phyloP scores from a whole-genome alignment of 202 grass and related monocot species.

The Tripidium arundinaceum region DNA sequence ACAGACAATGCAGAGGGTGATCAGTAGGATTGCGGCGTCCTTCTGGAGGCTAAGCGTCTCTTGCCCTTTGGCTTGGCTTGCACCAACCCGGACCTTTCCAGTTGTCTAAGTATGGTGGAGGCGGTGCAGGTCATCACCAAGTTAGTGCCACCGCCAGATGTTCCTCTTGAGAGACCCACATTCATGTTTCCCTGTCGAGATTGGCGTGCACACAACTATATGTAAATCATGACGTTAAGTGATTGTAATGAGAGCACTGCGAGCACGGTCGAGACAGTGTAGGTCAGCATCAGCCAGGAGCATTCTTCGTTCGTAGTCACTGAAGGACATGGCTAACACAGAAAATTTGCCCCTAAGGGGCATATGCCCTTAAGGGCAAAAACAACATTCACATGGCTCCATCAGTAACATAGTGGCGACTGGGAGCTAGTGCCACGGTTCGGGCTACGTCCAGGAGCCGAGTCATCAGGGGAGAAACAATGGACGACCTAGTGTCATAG shows the following conservation, averaged over 20 bases:
- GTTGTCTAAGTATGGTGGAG: background rate
- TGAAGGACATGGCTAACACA: too few species aligned
- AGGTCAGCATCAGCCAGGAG: too few species aligned
- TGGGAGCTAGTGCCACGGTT: too few species aligned
- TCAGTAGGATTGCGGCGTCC: background rate
- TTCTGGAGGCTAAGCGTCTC: background rate
- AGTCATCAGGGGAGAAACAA: too few species aligned
- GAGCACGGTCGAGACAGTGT: too few species aligned
- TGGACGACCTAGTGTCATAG: too few species aligned
- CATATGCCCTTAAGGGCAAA: too few species aligned
- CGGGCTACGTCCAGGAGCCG: too few species aligned
- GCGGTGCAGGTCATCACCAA: background rate
- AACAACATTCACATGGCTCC: too few species aligned
- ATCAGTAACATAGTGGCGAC: too few species aligned
- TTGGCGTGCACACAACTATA: background rate
- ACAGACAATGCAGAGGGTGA: background rate
- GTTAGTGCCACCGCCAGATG: background rate
- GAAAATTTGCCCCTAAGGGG: too few species aligned
- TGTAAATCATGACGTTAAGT: background rate
- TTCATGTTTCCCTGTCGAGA: background rate
- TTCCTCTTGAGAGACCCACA: background rate
- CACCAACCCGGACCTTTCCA: background rate
- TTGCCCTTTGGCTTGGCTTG: background rate
- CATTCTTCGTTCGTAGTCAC: too few species aligned
- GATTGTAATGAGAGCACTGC: background rate